Conservation (phyloP, 2,329 filamentous ascomycete species). For the Colletotrichum musae region DNA sequence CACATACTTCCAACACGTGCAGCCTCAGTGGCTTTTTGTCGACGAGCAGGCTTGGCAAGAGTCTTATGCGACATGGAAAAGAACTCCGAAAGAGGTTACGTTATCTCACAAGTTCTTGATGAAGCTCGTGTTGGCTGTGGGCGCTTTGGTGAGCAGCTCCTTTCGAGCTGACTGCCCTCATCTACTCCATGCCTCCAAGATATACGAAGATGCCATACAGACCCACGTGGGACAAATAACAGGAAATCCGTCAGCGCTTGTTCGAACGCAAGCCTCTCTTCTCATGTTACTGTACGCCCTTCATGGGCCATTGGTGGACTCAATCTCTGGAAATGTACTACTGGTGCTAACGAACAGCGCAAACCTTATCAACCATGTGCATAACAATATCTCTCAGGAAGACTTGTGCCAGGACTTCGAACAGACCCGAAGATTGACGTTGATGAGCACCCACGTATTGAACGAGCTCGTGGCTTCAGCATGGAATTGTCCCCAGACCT, state of each 20-base stretch:
- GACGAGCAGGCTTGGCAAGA: constrained; percentile 6
- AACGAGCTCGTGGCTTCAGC: not conserved
- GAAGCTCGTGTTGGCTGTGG: not conserved
- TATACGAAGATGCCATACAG: not conserved
- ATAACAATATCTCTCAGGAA: too few species aligned
- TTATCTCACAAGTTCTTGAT: not conserved
- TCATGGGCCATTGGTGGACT: not conserved
- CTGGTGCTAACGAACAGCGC: not conserved
- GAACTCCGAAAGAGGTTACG: not conserved
- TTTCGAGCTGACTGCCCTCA: constrained; percentile 6
- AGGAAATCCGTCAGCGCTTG: not conserved
- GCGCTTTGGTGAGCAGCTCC: constrained; percentile 6
- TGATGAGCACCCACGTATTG: not conserved
- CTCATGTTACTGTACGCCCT: not conserved
- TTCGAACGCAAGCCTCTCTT: not conserved
- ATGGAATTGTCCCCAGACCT: not conserved
- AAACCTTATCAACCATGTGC: not conserved
- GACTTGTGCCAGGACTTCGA: not conserved
- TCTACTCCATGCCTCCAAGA: not conserved
- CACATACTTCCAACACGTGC: constrained; percentile 7
- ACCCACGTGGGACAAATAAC: not conserved
- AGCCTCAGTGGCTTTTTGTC: constrained; percentile 2
- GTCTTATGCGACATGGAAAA: not conserved
- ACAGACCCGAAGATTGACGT: not conserved
- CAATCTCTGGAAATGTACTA: not conserved